Percentiles rank a stretch among this genome's conserved stretches.
phyloP scores from a whole-genome alignment of 805 yeast species.

The Kregervanrija pseudodelftensis region DNA sequence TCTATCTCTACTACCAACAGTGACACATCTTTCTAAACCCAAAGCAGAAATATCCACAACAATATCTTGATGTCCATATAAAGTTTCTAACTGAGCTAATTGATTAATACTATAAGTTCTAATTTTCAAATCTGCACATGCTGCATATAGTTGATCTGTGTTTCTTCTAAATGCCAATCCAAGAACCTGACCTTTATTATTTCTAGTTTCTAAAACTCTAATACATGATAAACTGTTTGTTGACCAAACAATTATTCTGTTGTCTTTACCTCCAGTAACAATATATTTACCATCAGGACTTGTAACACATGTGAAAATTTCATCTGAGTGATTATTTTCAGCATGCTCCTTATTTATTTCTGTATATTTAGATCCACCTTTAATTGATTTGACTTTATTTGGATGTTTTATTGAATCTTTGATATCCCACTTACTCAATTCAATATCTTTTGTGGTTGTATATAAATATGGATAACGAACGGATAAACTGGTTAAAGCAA shows the following conservation, averaged over 20 bases:
- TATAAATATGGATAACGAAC: slow-evolving; percentile 56
- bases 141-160: slow-evolving; percentile 81
- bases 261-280: slow-evolving; percentile 87
- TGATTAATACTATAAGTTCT: slow-evolving; percentile 83
- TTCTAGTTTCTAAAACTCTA: slow-evolving; percentile 69
- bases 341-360: slow-evolving; percentile 41
- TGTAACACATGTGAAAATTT: slow-evolving; percentile 71
- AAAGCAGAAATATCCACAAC: slow-evolving; percentile 78
- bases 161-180: slow-evolving; percentile 72
- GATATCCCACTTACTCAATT: slow-evolving; percentile 74
- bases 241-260: slow-evolving; percentile 79
- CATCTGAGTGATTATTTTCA: slow-evolving; percentile 69
- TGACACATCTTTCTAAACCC: slow-evolving; percentile 84
- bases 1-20: slow-evolving; percentile 92
- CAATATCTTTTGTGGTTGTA: slow-evolving; percentile 77
- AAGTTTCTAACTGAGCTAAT: slow-evolving; percentile 79
- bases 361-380: slow-evolving; percentile 49
- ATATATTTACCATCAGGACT: slow-evolving; percentile 83
- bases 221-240: slow-evolving; percentile 68
- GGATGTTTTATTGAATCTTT: slow-evolving; percentile 52
- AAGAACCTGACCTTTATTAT: slow-evolving; percentile 63
- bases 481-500: slow-evolving; percentile 49
- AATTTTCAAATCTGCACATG: slow-evolving; percentile 87
- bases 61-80: slow-evolving; percentile 93
- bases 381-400: slow-evolving; percentile 51